Conservation (phyloP, 257 asterid species). For the Solanum chiquidenum region DNA sequence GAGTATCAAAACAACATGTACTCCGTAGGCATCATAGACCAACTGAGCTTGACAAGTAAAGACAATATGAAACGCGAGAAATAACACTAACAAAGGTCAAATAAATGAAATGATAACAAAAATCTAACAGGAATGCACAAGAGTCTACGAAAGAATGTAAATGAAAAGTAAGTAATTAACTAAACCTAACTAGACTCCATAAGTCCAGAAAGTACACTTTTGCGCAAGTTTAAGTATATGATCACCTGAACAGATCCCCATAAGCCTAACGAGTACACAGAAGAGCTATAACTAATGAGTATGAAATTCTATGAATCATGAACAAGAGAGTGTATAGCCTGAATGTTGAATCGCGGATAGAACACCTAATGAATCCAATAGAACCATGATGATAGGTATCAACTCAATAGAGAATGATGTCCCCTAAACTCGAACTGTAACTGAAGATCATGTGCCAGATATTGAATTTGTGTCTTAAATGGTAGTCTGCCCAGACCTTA, state of each 20-base stretch:
- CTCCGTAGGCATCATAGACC: background rate
- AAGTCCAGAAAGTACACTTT: background rate
- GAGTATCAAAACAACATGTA: background rate
- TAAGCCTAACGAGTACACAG: background rate
- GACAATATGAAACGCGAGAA: background rate
- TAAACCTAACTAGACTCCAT: background rate
- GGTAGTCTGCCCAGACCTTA: background rate
- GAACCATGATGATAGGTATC: background rate
- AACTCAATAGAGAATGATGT: no score
- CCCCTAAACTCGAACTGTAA: background rate
- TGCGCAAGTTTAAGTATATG: background rate
- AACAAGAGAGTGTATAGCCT: background rate
- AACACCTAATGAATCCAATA: background rate
- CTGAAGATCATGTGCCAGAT: background rate
- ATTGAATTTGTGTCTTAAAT: background rate
- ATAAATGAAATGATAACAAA: background rate
- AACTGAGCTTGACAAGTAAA: background rate
- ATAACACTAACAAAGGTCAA: background rate
- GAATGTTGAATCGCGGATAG: background rate
- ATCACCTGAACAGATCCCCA: background rate
- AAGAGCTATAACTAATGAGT: background rate
- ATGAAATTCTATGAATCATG: no score
- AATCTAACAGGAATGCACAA: background rate
- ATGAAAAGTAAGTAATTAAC: background rate
- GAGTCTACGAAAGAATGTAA: background rate